Percentiles rank a stretch among this genome's conserved stretches.
phyloP scores from a whole-genome alignment of 371 early-diverging fungal genomes.

The Mucor indicus region DNA sequence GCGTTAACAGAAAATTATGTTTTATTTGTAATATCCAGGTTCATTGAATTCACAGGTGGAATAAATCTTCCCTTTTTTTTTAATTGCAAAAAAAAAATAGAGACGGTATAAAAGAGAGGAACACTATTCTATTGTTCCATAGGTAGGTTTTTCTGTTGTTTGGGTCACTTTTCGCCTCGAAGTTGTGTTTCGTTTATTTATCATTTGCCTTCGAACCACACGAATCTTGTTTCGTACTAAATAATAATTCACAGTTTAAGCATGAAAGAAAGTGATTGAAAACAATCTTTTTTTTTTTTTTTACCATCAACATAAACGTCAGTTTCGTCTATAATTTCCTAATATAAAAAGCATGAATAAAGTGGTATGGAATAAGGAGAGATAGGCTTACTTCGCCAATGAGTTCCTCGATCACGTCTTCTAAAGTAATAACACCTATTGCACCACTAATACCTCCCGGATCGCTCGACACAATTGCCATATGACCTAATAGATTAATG shows the following conservation, averaged over 20 bases:
- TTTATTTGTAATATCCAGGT: no score
- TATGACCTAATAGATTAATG: constrained; percentile 44
- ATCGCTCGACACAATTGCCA: constrained; percentile 68
- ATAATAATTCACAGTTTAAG: neutral
- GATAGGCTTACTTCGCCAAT: constrained; percentile 65
- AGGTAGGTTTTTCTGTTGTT: neutral
- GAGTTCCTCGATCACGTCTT: constrained; percentile 97
- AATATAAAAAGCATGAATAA: no score
- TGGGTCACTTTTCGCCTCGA: neutral
- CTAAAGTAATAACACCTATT: constrained; percentile 93
- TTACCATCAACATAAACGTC: constrained; percentile 87
- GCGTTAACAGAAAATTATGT: neutral
- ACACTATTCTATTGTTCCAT: no score
- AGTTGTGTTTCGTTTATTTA: constrained; percentile 13
- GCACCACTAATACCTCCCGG: constrained; percentile 47
- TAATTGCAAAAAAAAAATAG: no score
- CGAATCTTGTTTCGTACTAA: constrained; percentile 41
- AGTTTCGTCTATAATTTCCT: constrained; percentile 93
- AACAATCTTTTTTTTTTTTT: no score
- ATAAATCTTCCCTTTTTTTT: no score
- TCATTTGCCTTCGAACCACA: constrained; percentile 37
- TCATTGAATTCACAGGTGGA: no score
- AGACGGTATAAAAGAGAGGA: no score
- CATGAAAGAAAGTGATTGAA: no score
- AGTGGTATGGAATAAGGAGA: neutral